phyloP scores from a whole-genome alignment of 2,329 filamentous ascomycete genomes.

The Neocucurbitaria cava region DNA sequence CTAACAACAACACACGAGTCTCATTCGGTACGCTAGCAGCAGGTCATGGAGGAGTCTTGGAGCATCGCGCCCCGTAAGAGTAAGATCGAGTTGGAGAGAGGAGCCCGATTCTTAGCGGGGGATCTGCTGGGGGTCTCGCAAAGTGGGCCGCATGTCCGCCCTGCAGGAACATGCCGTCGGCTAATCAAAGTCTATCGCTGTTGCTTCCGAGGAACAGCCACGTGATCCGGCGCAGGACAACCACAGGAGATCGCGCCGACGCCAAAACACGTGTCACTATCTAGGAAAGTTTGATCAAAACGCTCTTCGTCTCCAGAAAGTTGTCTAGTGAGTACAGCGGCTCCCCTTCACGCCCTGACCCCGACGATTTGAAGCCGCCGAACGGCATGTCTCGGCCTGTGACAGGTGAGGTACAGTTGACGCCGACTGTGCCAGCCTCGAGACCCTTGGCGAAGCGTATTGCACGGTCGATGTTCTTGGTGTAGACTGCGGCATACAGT shows the following conservation, averaged over 20 bases:
- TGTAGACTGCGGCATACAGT: conserved; percentile 85
- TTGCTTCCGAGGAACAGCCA: conserved; percentile 13
- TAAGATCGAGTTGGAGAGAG: conserved; percentile 10
- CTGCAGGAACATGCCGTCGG: conserved; percentile 19
- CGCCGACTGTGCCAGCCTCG: conserved; percentile 50
- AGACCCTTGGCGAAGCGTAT: conserved; percentile 50
- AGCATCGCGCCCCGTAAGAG: conserved; percentile 16
- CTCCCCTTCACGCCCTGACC: conserved; percentile 46
- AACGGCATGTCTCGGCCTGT: conserved; percentile 48
- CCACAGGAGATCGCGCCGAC: conserved; percentile 4
- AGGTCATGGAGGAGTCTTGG: conserved; percentile 16
- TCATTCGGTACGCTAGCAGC: conserved; percentile 28
- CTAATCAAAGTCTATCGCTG: conserved; percentile 17
- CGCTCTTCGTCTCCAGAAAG: conserved; percentile 45
- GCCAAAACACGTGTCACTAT: conserved; percentile 12
- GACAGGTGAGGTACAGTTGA: conserved; percentile 50
- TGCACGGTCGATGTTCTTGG: conserved; percentile 53
- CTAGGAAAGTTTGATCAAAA: conserved; percentile 38
- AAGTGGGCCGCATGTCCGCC: conserved; percentile 10
- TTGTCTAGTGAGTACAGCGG: conserved; percentile 39
- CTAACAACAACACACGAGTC: conserved; percentile 15
- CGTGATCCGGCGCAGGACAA: too few relatives aligned
- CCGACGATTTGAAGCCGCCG: conserved; percentile 50
- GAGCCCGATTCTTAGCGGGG: conserved; percentile 18
- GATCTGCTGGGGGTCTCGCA: conserved; percentile 11